Evolutionary conservation across 2,329 filamentous ascomycete species (phyloP), one percentile per base, ranked within the genome.

Genomic region (Ophiocordyceps sinensis): DNA sequence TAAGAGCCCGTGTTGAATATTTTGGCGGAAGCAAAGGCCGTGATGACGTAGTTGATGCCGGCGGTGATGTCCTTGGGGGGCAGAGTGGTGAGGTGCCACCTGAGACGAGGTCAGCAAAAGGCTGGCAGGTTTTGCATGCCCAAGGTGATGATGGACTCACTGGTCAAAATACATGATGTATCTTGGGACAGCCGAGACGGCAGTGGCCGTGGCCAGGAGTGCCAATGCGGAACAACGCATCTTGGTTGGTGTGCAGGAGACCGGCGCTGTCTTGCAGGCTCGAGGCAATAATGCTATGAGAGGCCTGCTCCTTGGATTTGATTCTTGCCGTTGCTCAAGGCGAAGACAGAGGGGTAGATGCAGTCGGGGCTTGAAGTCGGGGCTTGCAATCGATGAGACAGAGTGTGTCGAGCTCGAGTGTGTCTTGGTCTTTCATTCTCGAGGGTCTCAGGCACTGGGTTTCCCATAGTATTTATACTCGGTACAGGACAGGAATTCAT

Each of bases 31-130:
- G 74, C 72, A 45, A 77, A 77, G 2, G 65, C 64, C 46, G 73
- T 70, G 44, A 73, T 66, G 28, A 74, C 71, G 48, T 76, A 65
- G 21, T 67, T 75, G 47, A 77, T 63, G 23, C 65, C 58, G 2
- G 58, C 49, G 0, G 66, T 68, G 21, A 64, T 45, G 1, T 55
- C 49, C 35, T 54, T 60, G 43, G 53, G 35, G 0, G 60, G 67
- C 0, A 68, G 53, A 12, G 48, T 53, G 3, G 46, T 44, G 1
- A 47, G 60, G 44, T 71, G 66, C 42, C 56, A 70, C 53, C 65
- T 70, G 12, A 4, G 11, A 15, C 3, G 32, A n/a, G 2, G 8
- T 17, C 9, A n/a, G 32, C 4, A 5, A 17, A n/a, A 35, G 5
- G 14, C n/a, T n/a, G n/a, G 15, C 30, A 31, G 5, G 12, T n/a